phyloP scores from a whole-genome alignment of 495 filamentous ascomycete species.

The Neohortaea acidophila region DNA sequence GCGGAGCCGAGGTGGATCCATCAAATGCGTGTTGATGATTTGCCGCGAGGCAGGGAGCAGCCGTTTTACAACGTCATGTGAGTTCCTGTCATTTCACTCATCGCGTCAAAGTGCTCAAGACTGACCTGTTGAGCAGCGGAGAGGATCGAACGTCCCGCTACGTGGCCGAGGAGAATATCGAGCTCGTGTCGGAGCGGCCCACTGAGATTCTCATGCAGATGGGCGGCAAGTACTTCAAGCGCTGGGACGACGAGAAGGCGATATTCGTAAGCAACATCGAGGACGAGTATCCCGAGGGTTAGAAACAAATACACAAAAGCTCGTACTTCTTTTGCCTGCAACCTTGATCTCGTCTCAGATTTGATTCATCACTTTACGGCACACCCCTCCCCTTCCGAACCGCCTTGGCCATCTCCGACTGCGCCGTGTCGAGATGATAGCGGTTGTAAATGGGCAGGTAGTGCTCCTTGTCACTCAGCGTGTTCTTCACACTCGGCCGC shows the following conservation, averaged over 20 bases:
- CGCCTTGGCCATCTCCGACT: constrained; percentile 54
- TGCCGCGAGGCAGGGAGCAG: constrained; percentile 50
- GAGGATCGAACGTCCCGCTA: constrained; percentile 57
- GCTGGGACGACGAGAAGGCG: constrained; percentile 52
- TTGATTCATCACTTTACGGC: too few species aligned
- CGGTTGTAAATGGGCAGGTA: constrained; percentile 50
- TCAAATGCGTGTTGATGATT: constrained; percentile 46
- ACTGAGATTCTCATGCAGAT: constrained; percentile 43
- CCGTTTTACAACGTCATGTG: constrained; percentile 77
- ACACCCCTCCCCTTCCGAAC: constrained; percentile 46
- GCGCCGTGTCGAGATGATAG: constrained; percentile 58
- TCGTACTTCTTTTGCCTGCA: not conserved
- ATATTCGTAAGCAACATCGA: constrained; percentile 73
- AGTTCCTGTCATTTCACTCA: constrained; percentile 25
- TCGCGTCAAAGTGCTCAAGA: not conserved
- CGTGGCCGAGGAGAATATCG: constrained; percentile 80
- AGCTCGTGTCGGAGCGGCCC: constrained; percentile 40
- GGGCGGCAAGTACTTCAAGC: constrained; percentile 78
- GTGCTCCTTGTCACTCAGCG: constrained; percentile 45
- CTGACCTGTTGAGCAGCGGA: constrained; percentile 33
- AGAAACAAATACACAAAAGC: too few species aligned
- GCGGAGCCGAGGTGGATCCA: constrained; percentile 42
- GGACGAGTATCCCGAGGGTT: constrained; percentile 39
- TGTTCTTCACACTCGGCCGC: constrained; percentile 43
- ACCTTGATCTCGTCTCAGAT: not conserved